Evolutionary conservation across 352 stramenopile species (phyloP).

Genomic region (Pythium vanterpoolii): DNA sequence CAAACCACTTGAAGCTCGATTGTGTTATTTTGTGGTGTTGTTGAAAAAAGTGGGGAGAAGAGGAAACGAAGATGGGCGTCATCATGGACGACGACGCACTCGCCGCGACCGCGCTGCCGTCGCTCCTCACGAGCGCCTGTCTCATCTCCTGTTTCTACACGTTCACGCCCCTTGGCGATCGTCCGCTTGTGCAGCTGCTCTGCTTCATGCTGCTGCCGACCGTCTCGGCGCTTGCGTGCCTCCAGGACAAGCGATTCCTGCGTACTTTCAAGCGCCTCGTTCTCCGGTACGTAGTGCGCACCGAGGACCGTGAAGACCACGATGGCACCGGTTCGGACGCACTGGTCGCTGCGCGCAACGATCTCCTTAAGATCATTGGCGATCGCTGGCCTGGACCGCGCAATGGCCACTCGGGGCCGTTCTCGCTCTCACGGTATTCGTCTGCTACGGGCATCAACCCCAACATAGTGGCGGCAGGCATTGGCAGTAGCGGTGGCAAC

Average conservation of each 20-base stretch:
- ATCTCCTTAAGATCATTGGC: slow-evolving; percentile 44
- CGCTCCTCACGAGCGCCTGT: slow-evolving; percentile 21
- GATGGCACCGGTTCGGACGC: slow-evolving; percentile 18
- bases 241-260: slow-evolving; percentile 39
- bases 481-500: slow-evolving; percentile 13
- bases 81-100: slow-evolving; percentile 10
- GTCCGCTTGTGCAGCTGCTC: slow-evolving; percentile 28
- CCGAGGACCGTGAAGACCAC: slow-evolving; percentile 14
- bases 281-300: slow-evolving; percentile 20
- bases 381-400: slow-evolving; percentile 35
- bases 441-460: not conserved
- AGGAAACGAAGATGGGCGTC: not conserved
- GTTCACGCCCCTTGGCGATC: slow-evolving; percentile 15
- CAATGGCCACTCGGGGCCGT: slow-evolving; percentile 6
- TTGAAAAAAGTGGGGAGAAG: not conserved
- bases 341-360: slow-evolving; percentile 29
- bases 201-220: slow-evolving; percentile 58
- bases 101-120: slow-evolving; percentile 24
- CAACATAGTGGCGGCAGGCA: not conserved
- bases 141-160: slow-evolving; percentile 15
- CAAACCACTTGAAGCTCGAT: slow-evolving; percentile 1
- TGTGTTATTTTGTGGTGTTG: not conserved
- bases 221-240: slow-evolving; percentile 36
- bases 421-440: slow-evolving; percentile 16
- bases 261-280: slow-evolving; percentile 31